Base-by-base conservation (phyloP, 176 grass and related monocot species). In the Leersia perrieri region DNA sequence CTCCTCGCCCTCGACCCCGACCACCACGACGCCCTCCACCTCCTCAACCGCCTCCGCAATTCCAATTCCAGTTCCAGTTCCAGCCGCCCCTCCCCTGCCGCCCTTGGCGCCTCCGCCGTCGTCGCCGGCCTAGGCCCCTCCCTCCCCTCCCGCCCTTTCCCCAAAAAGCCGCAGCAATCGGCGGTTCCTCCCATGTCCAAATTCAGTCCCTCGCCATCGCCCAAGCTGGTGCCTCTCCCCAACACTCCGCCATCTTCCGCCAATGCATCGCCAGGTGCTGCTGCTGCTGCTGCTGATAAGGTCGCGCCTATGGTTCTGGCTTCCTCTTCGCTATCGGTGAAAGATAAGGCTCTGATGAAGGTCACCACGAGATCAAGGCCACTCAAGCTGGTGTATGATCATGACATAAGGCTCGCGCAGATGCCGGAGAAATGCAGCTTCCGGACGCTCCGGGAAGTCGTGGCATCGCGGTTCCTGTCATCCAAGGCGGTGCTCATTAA, bases 401-500 rank as follows among this genome's bases (percentile, higher is more conserved):
- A 99, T 18, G 96, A 99, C 74, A 99, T 99, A 60, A 87, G 96
- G 68, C 96, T 99, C 4, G 88, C 86, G 3, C 84, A 91, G 82
- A 84, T 99, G 85, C 96, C 92, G 0, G 88, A 86, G 29, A 91
- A 86, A 74, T 95, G 96, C 68, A 90, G 79, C 79, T 89, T 93
- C 58, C 73, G 66, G 40, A 26, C 18, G 11, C 85, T 99, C 63
- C 84, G 96, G 36, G 88, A 99, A 41, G 82, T 93, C 41, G 92
- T 99, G 47, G 67, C 90, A 0, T 84, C 84, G 75, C 83, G 92
- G 44, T 99, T 90, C 38, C 96, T 88, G 4, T 95, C 92, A 61
- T 95, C 96, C 38, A 99, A 95, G 64, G 90, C 96, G 6, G 96
- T 99, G 78, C 28, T 95, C 61, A 95, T 99, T 13, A 99, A 99